Evolutionary conservation across 331 rosid species (phyloP).

Genomic region (Cydonia oblonga): DNA sequence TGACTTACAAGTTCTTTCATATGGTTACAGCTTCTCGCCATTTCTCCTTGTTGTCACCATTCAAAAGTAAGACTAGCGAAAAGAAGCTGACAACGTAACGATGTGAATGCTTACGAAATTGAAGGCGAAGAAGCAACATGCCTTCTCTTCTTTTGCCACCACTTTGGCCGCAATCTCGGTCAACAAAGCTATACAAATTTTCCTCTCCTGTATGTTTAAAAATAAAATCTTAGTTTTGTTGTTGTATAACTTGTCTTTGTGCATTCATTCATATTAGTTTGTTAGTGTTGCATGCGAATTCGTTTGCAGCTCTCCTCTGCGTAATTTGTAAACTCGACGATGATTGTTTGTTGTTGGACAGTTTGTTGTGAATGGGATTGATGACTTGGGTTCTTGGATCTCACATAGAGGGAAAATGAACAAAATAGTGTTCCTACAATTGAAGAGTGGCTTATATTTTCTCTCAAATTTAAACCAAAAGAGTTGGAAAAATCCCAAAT

Average conservation of each 20-base stretch:
- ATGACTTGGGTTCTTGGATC: not conserved
- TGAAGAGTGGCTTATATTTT: not conserved
- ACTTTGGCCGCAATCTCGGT: not conserved
- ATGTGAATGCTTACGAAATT: slow-evolving; percentile 9
- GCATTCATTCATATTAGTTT: not conserved
- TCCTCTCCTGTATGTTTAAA: not conserved
- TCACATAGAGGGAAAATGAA: not conserved
- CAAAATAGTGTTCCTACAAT: not conserved
- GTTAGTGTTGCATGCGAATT: slow-evolving; percentile 2
- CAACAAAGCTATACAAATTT: not conserved
- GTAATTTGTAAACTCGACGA: not conserved
- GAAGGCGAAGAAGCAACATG: slow-evolving; percentile 24
- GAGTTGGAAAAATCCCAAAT: not conserved
- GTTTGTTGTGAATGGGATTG: not conserved
- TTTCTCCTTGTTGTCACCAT: slow-evolving; percentile 84
- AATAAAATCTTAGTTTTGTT: not conserved
- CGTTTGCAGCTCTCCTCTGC: not conserved
- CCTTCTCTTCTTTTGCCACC: not conserved
- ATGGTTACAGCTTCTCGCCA: slow-evolving; percentile 68
- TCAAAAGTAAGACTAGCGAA: slow-evolving; percentile 73
- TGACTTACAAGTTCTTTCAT: slow-evolving; percentile 1
- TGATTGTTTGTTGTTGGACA: not conserved
- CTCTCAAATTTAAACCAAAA: no score
- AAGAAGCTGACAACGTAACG: slow-evolving; percentile 46
- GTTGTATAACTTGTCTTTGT: not conserved